Percentiles rank a stretch among this genome's conserved stretches.
Conservation (phyloP, 1,284 basidiomycete genomes). For the Papiliotrema laurentii region DNA sequence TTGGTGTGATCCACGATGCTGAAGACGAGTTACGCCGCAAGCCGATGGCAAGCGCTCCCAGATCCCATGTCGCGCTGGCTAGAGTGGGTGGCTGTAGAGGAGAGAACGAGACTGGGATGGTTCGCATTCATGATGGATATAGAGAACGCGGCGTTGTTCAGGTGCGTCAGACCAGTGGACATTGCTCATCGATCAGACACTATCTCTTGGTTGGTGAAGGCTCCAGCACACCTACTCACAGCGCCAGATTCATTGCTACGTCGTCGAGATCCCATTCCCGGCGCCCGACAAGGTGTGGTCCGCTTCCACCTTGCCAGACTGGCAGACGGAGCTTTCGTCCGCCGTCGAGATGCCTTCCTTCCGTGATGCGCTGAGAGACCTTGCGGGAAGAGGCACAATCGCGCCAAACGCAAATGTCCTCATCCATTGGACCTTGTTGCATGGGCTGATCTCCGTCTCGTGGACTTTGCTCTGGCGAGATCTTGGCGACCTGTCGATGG, state of each 20-base stretch:
- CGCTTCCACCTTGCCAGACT: conserved; percentile 11
- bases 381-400: conserved; percentile 17
- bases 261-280: conserved; percentile 15
- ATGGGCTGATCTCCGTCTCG: conserved; percentile 20
- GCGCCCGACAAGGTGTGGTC: conserved; percentile 9
- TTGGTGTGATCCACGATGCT: no score
- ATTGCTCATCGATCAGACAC: conserved; percentile 2
- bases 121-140: conserved; percentile 28
- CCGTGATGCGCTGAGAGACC: conserved; percentile 14
- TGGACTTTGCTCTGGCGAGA: conserved; percentile 27
- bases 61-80: conserved; percentile 19
- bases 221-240: not conserved
- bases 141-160: conserved; percentile 22
- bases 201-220: conserved; percentile 12
- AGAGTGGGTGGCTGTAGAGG: conserved; percentile 24
- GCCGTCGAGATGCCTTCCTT: conserved; percentile 10
- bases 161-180: conserved; percentile 1
- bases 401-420: not conserved
- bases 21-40: no score
- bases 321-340: conserved; percentile 5
- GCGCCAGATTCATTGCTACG: conserved; percentile 14
- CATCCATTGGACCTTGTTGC: conserved; percentile 17
- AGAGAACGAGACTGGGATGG: conserved; percentile 23
- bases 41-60: no score
- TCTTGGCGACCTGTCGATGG: conserved; percentile 23